These are phyloP conservation scores for Purpureocillium takamizusanense DNA, from an alignment of 2,329 filamentous ascomycete species.

Conservation along the genomic window DNA sequence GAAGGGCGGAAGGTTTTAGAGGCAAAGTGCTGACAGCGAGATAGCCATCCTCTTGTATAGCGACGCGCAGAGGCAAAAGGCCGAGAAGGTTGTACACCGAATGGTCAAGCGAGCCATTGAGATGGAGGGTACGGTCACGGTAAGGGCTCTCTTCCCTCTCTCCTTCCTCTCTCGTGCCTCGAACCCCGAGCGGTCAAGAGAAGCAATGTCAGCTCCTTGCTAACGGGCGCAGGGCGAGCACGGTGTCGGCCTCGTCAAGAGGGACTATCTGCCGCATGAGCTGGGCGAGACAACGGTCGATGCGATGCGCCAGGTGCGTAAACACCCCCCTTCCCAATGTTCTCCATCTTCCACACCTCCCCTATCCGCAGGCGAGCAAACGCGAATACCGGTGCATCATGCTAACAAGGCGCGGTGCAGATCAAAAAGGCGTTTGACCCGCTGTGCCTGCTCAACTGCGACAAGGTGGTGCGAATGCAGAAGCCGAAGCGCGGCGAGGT, in stretches of 20 bases:
- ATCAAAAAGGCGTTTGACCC: slow-evolving; percentile 77
- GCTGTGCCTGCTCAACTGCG: slow-evolving; percentile 58
- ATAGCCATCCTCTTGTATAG: slow-evolving; percentile 50
- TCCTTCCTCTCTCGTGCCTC: background rate
- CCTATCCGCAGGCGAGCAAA: too few species aligned
- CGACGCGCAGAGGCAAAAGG: slow-evolving; percentile 55
- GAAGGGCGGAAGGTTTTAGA: too few species aligned
- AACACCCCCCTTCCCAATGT: too few species aligned
- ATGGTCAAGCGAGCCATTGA: slow-evolving; percentile 84
- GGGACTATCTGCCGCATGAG: slow-evolving; percentile 74
- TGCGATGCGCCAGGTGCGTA: slow-evolving; percentile 68
- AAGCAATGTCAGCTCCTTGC: background rate
- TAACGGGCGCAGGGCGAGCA: slow-evolving; percentile 55
- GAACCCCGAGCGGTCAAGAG: slow-evolving; percentile 3
- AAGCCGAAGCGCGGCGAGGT: slow-evolving; percentile 32
- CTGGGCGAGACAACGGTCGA: slow-evolving; percentile 67
- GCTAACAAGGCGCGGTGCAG: slow-evolving; percentile 24
- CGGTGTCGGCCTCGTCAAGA: slow-evolving; percentile 74
- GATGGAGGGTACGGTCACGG: slow-evolving; percentile 75
- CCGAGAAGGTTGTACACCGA: slow-evolving; percentile 64
- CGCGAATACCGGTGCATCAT: too few species aligned
- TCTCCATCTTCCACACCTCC: too few species aligned
- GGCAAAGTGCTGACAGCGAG: slow-evolving; percentile 4
- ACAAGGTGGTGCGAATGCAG: slow-evolving; percentile 59
- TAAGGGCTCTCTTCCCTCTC: too few species aligned